These are phyloP conservation scores for Nannochloropsis oceanica DNA, from an alignment of 108 stramenopile genomes.

Conservation along the genomic window DNA sequence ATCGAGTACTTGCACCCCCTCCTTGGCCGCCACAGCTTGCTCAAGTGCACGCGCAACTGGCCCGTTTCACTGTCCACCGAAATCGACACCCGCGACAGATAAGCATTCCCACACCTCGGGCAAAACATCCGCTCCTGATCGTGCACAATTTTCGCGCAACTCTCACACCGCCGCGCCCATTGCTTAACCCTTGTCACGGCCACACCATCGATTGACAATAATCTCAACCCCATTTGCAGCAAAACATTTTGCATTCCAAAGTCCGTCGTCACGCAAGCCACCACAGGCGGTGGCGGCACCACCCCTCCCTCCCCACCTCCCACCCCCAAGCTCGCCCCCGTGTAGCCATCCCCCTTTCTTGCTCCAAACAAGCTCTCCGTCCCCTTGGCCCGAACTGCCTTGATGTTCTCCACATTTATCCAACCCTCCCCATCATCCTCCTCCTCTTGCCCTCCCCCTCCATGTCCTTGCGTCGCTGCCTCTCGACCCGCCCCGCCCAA, in stretches of 20 bases:
- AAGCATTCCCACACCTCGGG: conserved; percentile 69
- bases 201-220: conserved; percentile 72
- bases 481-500: not conserved
- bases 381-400: not conserved
- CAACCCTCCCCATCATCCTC: not conserved
- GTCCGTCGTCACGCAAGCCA: conserved; percentile 80
- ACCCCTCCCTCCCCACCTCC: not conserved
- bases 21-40: conserved; percentile 35
- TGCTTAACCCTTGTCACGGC: conserved; percentile 59
- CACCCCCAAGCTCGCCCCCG: not conserved
- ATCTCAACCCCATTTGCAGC: conserved; percentile 79
- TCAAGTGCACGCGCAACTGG: conserved; percentile 61
- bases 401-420: not conserved
- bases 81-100: conserved; percentile 63
- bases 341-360: not conserved
- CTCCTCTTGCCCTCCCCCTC: not conserved
- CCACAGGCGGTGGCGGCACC: not conserved
- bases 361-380: not conserved
- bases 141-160: conserved; percentile 71
- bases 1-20: conserved; percentile 83
- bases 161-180: conserved; percentile 86
- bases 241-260: conserved; percentile 99
- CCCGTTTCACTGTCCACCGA: conserved; percentile 78
- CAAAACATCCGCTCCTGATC: conserved; percentile 65
- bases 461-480: not conserved